Evolutionary conservation across 2,329 filamentous ascomycete species (phyloP).

Genomic region (Xylaria sp.): DNA sequence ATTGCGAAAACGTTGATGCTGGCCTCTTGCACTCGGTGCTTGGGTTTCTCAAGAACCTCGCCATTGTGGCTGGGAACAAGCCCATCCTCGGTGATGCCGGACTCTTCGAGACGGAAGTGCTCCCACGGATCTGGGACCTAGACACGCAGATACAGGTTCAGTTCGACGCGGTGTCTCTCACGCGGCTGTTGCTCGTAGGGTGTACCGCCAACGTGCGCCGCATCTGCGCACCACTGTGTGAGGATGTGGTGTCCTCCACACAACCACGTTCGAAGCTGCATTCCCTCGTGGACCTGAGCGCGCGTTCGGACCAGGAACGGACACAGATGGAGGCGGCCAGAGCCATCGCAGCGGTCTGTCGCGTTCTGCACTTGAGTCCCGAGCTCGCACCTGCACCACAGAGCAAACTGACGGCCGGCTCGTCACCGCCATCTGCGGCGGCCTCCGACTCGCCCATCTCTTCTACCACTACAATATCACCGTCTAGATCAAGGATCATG

Average conservation of each 20-base stretch:
- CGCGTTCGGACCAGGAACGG: constrained; percentile 56
- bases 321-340: constrained; percentile 66
- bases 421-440: no score
- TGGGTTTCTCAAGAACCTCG: constrained; percentile 68
- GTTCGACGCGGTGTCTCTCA: constrained; percentile 63
- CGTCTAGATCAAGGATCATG: no score
- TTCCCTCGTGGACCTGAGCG: constrained; percentile 48
- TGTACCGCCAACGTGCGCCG: constrained; percentile 57
- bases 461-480: no score
- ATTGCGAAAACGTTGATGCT: constrained; percentile 46
- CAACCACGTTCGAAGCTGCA: constrained; percentile 44
- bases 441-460: no score
- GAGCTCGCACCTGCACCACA: not conserved
- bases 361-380: constrained; percentile 54
- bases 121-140: constrained; percentile 61
- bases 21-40: constrained; percentile 63
- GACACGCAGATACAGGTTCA: constrained; percentile 63
- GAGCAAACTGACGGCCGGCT: not conserved
- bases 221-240: constrained; percentile 51
- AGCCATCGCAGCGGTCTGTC: constrained; percentile 57
- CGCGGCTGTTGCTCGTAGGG: constrained; percentile 60
- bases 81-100: constrained; percentile 50
- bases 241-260: constrained; percentile 37
- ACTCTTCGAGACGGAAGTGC: constrained; percentile 51
- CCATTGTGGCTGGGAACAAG: constrained; percentile 63